These are phyloP conservation scores for Drosera capensis DNA, from an alignment of 148 eudicot species.

Conservation along the genomic window DNA sequence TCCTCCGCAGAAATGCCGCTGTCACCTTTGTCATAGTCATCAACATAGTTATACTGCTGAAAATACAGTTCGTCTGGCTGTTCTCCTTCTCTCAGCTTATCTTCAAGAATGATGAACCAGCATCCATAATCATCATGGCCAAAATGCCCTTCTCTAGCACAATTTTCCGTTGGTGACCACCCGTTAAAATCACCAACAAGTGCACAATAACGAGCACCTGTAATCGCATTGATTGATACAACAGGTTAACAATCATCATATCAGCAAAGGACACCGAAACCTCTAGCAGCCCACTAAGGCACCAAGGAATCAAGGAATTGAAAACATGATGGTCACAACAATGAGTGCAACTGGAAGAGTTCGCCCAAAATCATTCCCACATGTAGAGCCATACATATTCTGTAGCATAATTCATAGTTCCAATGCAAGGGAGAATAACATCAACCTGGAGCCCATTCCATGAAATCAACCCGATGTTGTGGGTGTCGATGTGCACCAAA, in stretches of 20 bases:
- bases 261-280: background rate
- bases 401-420: background rate
- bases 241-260: background rate
- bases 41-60: constrained; percentile 83
- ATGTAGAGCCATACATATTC: background rate
- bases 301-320: background rate
- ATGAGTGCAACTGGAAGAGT: background rate
- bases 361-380: background rate
- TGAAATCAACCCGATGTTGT: constrained; percentile 83
- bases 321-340: background rate
- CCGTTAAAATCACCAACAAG: constrained; percentile 81
- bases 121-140: constrained; percentile 98
- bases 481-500: constrained; percentile 73
- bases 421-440: background rate
- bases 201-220: constrained; percentile 98
- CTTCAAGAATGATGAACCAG: constrained; percentile 88
- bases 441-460: constrained; percentile 99
- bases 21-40: constrained; percentile 92
- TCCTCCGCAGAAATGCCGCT: constrained; percentile 54
- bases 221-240: constrained; percentile 8
- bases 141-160: constrained; percentile 81
- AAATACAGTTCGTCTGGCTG: constrained; percentile 71
- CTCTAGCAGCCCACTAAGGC: too few species aligned
- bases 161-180: constrained; percentile 87
- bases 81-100: constrained; percentile 80